Percentiles rank a stretch among this genome's conserved stretches.
Evolutionary conservation across 805 yeast genomes (phyloP).

Genomic region (Tetrapisispora fleetii): DNA sequence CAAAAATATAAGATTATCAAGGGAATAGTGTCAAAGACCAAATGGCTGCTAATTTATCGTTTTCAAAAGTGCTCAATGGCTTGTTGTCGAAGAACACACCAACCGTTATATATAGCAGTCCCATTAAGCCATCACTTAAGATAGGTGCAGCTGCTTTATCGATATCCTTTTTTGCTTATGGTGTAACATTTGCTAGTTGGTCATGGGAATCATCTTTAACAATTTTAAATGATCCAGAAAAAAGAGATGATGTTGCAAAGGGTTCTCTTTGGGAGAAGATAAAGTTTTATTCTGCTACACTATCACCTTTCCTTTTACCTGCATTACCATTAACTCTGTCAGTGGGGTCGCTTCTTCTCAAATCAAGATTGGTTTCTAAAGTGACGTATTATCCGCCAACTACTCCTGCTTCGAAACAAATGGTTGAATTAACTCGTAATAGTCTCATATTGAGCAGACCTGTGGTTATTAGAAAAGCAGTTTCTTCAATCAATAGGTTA

Average conservation of each 20-base stretch:
- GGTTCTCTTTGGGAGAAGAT: background rate
- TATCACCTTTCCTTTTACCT: slow-evolving; percentile 19
- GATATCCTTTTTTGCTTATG: slow-evolving; percentile 20
- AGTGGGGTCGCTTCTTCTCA: slow-evolving; percentile 13
- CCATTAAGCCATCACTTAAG: slow-evolving; percentile 9
- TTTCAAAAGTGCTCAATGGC: slow-evolving; percentile 13
- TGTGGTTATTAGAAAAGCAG: slow-evolving; percentile 6
- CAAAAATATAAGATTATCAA: too few relatives aligned
- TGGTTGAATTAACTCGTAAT: slow-evolving; percentile 16
- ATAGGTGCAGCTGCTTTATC: slow-evolving; percentile 18
- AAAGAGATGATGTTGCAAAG: slow-evolving; percentile 8
- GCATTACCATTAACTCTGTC: slow-evolving; percentile 23
- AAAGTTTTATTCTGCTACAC: slow-evolving; percentile 10
- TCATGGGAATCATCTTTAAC: slow-evolving; percentile 16
- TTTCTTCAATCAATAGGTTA: slow-evolving; percentile 13
- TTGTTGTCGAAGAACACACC: slow-evolving; percentile 15
- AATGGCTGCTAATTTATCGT: slow-evolving; percentile 1
- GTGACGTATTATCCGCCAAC: slow-evolving; percentile 18
- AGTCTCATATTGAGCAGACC: slow-evolving; percentile 16
- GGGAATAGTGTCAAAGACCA: background rate
- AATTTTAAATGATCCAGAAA: slow-evolving; percentile 1
- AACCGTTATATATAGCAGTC: slow-evolving; percentile 14
- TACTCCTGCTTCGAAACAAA: slow-evolving; percentile 8
- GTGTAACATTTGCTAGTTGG: slow-evolving; percentile 23
- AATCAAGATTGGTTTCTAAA: slow-evolving; percentile 22